Evolutionary conservation across 345 rosid species (phyloP), one percentile per base, ranked within the genome.

Genomic region (Salix udensis): DNA sequence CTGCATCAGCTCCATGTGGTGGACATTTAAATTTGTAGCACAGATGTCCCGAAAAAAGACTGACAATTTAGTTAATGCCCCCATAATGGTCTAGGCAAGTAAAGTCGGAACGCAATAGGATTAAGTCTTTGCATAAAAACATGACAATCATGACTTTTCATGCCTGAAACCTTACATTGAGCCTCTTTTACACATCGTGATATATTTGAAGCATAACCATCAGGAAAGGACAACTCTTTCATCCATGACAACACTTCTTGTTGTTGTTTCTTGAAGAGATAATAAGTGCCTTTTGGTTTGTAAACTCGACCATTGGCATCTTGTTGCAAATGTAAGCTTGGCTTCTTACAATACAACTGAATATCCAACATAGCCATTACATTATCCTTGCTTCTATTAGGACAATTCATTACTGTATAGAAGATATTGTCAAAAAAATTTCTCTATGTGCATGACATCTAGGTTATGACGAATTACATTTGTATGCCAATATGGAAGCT

Each of bases 141-240:
- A 26, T 74, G 71, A 15, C 65, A 44, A 16, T 65, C 72, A 48
- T 75, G 65, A 18, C 65, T 44, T 21, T 75, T 75, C 19, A 75
- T 4, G 2, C 46, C 48, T 1, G 23, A 36, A 4, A 75, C 4
- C 18, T 75, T 75, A 14, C 6, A 12, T 15, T 44, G 24, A 3
- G 11, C 0, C 24, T 26, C 2, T 9, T 66, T 65, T 7, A 74
- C 40, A 48, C 71, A 74, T 5, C 16, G 15, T 8, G 42, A 65
- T 0, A 74, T 26, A 19, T 74, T 74, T 4, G 61, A 65, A 7
- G 60, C 37, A 65, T 74, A 74, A 24, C 61, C 42, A 65, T 74
- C 48, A n/a, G 28, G 42, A 28, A 65, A 44, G 39, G 2, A 73
- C n/a, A 55, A 39, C 15, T 21, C 7, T 60, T 61, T 50, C 37